Base-by-base conservation (phyloP, 257 asterid species). In the Przewalskia tangutica region DNA sequence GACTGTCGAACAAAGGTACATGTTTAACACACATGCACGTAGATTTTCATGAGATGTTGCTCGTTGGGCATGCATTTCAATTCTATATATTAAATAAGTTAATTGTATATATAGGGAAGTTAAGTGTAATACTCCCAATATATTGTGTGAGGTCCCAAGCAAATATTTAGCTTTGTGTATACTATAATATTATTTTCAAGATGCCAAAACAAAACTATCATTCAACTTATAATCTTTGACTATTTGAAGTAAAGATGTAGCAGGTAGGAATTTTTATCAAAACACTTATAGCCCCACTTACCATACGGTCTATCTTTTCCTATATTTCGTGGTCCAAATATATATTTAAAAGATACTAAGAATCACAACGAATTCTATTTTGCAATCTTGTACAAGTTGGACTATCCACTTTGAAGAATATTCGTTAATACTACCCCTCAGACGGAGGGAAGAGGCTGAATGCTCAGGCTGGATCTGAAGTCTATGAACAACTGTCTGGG, bases 171-270 rank as follows among this genome's bases (percentile, higher is more conserved):
- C 23, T 51, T 11, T 23, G 60, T 66, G 53, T 42, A 64, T 66
- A 40, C 27, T 42, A 32, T 14, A 55, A 6, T 7, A 63, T 32
- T 7, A 27, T 77, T 54, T 34, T 36, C 8, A 55, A 14, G n/a
- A 54, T 53, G 42, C 42, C 6, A 38, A 4, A 38, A 38, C 2
- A 54, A 79, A 42, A 48, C 32, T 6, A 65, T n/a, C 34, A 16
- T 79, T 80, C 84, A 80, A 84, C 64, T 38, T 71, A 40, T 59
- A 48, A 84, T 84, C 86, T 84, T 84, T 84, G 86, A 84, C 79
- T 58, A 62, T 51, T 80, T 18, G 79, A 80, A 77, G 23, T 40
- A 36, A 81, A 84, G 78, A 84, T 73, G 10, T 34, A 63, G 66
- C 64, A 70, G 56, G 80, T 77, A 65, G 80, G 79, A 62, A 68